A percentile compares a stretch with the other conserved stretches of the same genome.
Evolutionary conservation across 345 rosid species (phyloP).

Genomic region (Rhizophora mangle): DNA sequence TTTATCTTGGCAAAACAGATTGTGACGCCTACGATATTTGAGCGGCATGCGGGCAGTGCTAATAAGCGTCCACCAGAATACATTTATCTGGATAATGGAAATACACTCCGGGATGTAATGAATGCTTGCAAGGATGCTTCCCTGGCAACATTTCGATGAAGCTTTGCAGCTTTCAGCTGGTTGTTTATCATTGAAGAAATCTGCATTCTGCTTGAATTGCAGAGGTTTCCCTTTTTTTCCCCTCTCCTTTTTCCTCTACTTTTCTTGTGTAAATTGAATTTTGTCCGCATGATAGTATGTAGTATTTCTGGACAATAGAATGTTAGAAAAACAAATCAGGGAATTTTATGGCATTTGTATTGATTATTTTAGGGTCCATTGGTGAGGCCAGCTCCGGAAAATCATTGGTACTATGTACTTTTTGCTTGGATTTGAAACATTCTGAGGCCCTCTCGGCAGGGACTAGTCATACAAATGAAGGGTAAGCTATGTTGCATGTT

Average conservation of each 20-base stretch:
- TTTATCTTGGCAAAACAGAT: constrained; percentile 38
- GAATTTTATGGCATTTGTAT: background rate
- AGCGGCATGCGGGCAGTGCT: constrained; percentile 79
- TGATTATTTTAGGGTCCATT: constrained; percentile 39
- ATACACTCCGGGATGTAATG: constrained; percentile 77
- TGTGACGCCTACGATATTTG: constrained; percentile 54
- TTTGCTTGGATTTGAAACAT: constrained; percentile 47
- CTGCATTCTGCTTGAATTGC: constrained; percentile 72
- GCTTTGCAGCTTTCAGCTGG: constrained; percentile 49
- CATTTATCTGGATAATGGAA: constrained; percentile 69
- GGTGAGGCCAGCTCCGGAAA: constrained; percentile 27
- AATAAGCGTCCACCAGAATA: constrained; percentile 87
- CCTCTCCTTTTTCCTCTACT: background rate
- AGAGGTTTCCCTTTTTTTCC: constrained; percentile 49
- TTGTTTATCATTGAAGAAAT: constrained; percentile 41
- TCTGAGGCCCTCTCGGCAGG: constrained; percentile 27
- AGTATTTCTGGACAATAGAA: background rate
- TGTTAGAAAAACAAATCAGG: too few relatives aligned
- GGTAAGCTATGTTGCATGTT: constrained; percentile 28
- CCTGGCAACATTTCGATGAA: constrained; percentile 53
- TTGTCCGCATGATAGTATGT: background rate
- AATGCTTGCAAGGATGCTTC: constrained; percentile 65
- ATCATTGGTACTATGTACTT: constrained; percentile 47
- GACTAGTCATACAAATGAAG: constrained; percentile 24
- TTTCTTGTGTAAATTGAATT: background rate